These are phyloP conservation scores for Aureobasidium leucospermi DNA, from an alignment of 2,329 filamentous ascomycete genomes.

Conservation along the genomic window DNA sequence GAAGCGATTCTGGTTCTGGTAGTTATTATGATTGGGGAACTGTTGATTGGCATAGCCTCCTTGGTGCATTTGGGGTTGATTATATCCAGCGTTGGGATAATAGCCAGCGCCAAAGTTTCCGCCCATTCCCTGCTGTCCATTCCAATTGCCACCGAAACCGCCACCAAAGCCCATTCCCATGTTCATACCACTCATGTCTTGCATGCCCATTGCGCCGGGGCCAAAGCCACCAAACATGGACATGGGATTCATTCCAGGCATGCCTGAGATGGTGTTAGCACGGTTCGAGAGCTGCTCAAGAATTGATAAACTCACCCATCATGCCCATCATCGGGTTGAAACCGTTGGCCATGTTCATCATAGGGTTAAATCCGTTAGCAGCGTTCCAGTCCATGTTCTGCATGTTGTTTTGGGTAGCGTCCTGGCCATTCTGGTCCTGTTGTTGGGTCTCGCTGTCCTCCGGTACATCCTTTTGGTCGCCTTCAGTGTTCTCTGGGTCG, in stretches of 20 bases:
- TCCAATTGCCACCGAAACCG: conserved; percentile 55
- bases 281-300: not conserved
- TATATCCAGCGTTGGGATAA: conserved; percentile 47
- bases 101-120: conserved; percentile 66
- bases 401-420: conserved; percentile 39
- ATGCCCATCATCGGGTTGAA: conserved; percentile 94
- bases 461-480: not conserved
- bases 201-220: conserved; percentile 71
- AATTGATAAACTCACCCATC: conserved; percentile 66
- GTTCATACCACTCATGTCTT: conserved; percentile 56
- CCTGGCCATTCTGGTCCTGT: conserved; percentile 19
- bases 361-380: conserved; percentile 59
- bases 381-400: conserved; percentile 47
- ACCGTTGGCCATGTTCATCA: conserved; percentile 61
- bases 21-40: conserved; percentile 52
- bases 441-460: not conserved
- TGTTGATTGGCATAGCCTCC: conserved; percentile 36
- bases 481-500: not conserved
- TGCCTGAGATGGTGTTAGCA: conserved; percentile 44
- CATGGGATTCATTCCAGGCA: conserved; percentile 75
- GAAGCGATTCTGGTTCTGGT: conserved; percentile 64
- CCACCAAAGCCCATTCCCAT: conserved; percentile 59
- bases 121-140: conserved; percentile 64
- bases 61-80: conserved; percentile 41
- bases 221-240: conserved; percentile 73